Percentiles rank a stretch among this genome's conserved stretches.
phyloP scores from a whole-genome alignment of 371 early-diverging fungal genomes.

The Mucor racemosus region DNA sequence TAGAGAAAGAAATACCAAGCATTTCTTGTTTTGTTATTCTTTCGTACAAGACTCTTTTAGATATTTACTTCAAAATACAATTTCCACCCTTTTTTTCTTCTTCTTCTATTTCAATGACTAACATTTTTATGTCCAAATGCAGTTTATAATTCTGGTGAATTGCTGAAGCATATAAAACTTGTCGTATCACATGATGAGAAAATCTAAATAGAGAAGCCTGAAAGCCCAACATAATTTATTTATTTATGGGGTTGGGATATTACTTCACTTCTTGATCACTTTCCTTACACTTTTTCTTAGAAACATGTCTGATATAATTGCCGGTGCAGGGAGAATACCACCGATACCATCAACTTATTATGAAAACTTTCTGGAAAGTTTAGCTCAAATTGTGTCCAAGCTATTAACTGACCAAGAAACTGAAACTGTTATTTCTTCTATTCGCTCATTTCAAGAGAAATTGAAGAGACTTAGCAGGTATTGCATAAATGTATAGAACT shows the following conservation, averaged over 20 bases:
- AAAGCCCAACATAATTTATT: neutral
- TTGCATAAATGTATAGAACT: too few relatives aligned
- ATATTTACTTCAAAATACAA: neutral
- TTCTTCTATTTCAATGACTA: neutral
- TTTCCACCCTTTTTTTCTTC: neutral
- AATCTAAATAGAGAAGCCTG: neutral
- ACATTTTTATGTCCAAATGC: neutral
- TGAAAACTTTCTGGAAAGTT: constrained; percentile 80
- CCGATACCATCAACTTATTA: constrained; percentile 48
- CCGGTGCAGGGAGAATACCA: constrained; percentile 13
- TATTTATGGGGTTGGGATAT: neutral
- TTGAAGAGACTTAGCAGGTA: constrained; percentile 72
- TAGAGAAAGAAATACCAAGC: neutral
- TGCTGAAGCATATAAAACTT: neutral
- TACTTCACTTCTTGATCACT: neutral
- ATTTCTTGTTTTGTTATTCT: neutral
- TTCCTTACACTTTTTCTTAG: neutral
- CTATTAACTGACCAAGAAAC: constrained; percentile 85
- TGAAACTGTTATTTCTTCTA: constrained; percentile 69
- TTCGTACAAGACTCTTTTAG: neutral
- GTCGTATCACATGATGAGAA: constrained; percentile 4
- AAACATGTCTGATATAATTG: constrained; percentile 8
- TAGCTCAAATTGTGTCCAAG: constrained; percentile 76
- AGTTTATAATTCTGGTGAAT: neutral
- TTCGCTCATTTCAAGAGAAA: constrained; percentile 72